Evolutionary conservation across 306 rosid species (phyloP).

Genomic region (Prunus fruticosa): DNA sequence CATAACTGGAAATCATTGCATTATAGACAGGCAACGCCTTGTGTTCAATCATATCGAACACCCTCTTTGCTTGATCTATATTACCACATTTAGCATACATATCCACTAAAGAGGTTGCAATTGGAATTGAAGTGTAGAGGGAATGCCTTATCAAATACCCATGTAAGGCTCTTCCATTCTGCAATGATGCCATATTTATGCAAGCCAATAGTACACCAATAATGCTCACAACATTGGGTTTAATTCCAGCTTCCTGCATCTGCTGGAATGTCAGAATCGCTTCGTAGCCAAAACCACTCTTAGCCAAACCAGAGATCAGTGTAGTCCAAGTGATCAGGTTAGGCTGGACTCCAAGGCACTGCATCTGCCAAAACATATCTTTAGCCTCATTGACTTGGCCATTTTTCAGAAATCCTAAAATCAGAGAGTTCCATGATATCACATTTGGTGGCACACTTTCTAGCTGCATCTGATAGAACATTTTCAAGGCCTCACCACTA

Average conservation of each 20-base stretch:
- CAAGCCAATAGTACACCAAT: slow-evolving; percentile 56
- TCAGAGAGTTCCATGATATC: slow-evolving; percentile 76
- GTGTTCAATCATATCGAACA: slow-evolving; percentile 41
- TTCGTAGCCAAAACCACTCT: slow-evolving; percentile 49
- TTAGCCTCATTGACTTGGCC: slow-evolving; percentile 63
- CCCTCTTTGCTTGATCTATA: slow-evolving; percentile 44
- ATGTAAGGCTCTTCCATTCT: slow-evolving; percentile 68
- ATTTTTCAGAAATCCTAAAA: slow-evolving; percentile 61
- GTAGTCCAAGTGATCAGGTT: slow-evolving; percentile 77
- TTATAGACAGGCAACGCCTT: slow-evolving; percentile 60
- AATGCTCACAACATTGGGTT: slow-evolving; percentile 53
- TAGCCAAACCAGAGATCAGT: slow-evolving; percentile 63
- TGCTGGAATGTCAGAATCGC: slow-evolving; percentile 46
- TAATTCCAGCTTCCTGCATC: slow-evolving; percentile 67
- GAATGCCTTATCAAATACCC: slow-evolving; percentile 54
- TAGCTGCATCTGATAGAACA: slow-evolving; percentile 77
- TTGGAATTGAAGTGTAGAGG: slow-evolving; percentile 32
- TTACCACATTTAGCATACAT: slow-evolving; percentile 87
- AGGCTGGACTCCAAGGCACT: slow-evolving; percentile 42
- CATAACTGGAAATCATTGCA: slow-evolving; percentile 72
- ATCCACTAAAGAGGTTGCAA: slow-evolving; percentile 58
- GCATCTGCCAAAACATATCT: slow-evolving; percentile 70
- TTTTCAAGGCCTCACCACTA: slow-evolving; percentile 71
- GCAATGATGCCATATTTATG: slow-evolving; percentile 45
- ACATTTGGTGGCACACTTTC: slow-evolving; percentile 65